A percentile compares a stretch with the other conserved stretches of the same genome.
These are phyloP conservation scores for Typha latifolia DNA, from an alignment of 176 grass and related monocot species.

Conservation along the genomic window DNA sequence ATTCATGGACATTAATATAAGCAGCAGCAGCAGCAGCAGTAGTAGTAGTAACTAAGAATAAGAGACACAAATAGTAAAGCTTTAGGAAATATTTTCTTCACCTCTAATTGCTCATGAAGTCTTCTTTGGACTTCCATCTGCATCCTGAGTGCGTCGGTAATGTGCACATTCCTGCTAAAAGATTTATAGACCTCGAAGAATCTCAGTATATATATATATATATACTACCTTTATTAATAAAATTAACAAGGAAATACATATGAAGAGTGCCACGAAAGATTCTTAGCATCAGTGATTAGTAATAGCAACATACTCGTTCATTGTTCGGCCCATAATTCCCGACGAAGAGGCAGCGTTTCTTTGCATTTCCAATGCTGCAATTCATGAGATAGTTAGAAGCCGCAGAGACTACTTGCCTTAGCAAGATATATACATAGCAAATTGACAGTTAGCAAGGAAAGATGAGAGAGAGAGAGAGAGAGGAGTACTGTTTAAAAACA, in stretches of 20 bases:
- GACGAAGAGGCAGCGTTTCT: slow-evolving; percentile 72
- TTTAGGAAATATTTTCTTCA: slow-evolving; percentile 32
- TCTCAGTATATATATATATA: background rate
- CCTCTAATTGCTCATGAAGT: slow-evolving; percentile 90
- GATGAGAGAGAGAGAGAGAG: background rate
- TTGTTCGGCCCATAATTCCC: slow-evolving; percentile 60
- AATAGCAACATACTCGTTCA: slow-evolving; percentile 66
- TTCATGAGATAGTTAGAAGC: slow-evolving; percentile 9
- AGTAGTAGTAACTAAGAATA: slow-evolving; percentile 3
- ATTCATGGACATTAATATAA: slow-evolving; percentile 1
- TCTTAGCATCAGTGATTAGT: background rate
- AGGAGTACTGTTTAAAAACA: too few species aligned
- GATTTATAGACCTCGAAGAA: background rate
- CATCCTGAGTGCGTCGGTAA: slow-evolving; percentile 80
- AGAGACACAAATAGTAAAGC: slow-evolving; percentile 22
- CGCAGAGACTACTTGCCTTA: background rate
- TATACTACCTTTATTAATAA: too few species aligned
- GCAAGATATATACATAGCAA: background rate
- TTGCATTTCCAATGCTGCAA: slow-evolving; percentile 54
- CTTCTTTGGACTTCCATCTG: slow-evolving; percentile 94
- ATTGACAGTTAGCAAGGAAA: background rate
- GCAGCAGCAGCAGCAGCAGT: background rate
- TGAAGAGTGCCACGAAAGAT: too few species aligned
- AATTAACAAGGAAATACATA: too few species aligned
- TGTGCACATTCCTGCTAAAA: slow-evolving; percentile 72